phyloP scores from a whole-genome alignment of 2,329 filamentous ascomycete species.

The Colletotrichum tanaceti region DNA sequence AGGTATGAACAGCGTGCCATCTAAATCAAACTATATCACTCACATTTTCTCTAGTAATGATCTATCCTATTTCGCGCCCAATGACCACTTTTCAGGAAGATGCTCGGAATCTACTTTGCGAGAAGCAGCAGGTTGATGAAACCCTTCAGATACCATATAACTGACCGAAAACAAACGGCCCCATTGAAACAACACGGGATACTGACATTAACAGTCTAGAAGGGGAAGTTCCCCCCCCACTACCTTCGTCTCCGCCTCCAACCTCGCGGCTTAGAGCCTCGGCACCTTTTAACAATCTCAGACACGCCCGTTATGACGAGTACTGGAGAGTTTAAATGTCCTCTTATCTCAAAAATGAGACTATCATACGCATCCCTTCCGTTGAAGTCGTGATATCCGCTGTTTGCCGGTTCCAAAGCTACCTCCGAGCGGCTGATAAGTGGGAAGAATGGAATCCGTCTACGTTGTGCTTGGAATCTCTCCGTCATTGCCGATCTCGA shows the following conservation, averaged over 20 bases:
- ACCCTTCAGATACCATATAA: too few species aligned
- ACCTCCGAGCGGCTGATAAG: not conserved
- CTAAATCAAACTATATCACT: too few species aligned
- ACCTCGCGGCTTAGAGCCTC: not conserved
- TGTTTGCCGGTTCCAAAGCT: not conserved
- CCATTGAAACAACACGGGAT: not conserved
- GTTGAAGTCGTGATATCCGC: not conserved
- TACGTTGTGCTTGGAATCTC: too few species aligned
- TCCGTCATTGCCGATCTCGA: not conserved
- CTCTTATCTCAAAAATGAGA: not conserved
- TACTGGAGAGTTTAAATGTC: not conserved
- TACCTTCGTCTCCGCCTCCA: not conserved
- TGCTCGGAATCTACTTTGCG: not conserved
- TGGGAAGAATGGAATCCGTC: not conserved
- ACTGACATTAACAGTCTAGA: too few species aligned
- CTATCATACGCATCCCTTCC: not conserved
- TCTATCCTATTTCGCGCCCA: too few species aligned
- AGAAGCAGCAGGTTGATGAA: too few species aligned
- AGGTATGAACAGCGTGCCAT: too few species aligned
- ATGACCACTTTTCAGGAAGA: fast-evolving
- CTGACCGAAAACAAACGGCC: too few species aligned
- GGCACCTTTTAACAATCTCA: not conserved
- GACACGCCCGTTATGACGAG: not conserved
- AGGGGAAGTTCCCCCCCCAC: too few species aligned
- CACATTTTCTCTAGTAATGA: not conserved